These are phyloP conservation scores for Exobasidium rhododendri DNA, from an alignment of 1,284 basidiomycete species.

Conservation along the genomic window DNA sequence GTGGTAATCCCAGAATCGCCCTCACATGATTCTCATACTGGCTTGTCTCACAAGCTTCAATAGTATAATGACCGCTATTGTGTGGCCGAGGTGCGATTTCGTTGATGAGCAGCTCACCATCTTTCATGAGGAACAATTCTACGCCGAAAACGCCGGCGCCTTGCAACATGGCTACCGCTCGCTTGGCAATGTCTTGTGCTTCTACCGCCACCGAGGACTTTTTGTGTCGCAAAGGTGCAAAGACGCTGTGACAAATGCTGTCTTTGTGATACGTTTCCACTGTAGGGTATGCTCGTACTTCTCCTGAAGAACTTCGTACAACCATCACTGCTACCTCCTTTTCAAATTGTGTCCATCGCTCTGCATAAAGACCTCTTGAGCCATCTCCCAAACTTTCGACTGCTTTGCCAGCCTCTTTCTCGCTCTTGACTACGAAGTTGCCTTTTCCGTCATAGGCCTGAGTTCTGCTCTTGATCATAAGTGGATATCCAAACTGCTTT, in stretches of 20 bases:
- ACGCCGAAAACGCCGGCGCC: constrained; percentile 97
- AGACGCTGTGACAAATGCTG: constrained; percentile 89
- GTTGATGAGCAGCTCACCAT: constrained; percentile 84
- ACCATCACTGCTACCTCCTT: constrained; percentile 98
- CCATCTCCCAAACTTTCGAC: constrained; percentile 60
- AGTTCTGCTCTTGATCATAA: constrained; percentile 95
- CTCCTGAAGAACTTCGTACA: constrained; percentile 67
- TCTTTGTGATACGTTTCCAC: constrained; percentile 96
- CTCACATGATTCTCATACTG: constrained; percentile 98
- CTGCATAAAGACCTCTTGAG: constrained; percentile 70
- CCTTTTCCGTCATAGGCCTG: constrained; percentile 95
- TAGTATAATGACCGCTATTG: constrained; percentile 99
- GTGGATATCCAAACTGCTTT: constrained; percentile 69
- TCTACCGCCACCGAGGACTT: constrained; percentile 61
- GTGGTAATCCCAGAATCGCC: constrained; percentile 84
- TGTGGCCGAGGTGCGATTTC: constrained; percentile 99
- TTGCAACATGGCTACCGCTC: constrained; percentile 71
- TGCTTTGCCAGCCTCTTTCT: constrained; percentile 64
- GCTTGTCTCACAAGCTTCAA: constrained; percentile 91
- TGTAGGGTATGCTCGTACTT: constrained; percentile 79
- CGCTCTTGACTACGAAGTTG: constrained; percentile 72
- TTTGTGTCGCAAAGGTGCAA: constrained; percentile 66
- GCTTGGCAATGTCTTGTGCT: constrained; percentile 75
- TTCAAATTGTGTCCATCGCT: constrained; percentile 85
- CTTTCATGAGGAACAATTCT: constrained; percentile 89